Conservation (phyloP, 768 basidiomycete species). For the Amanita fuliginea region DNA sequence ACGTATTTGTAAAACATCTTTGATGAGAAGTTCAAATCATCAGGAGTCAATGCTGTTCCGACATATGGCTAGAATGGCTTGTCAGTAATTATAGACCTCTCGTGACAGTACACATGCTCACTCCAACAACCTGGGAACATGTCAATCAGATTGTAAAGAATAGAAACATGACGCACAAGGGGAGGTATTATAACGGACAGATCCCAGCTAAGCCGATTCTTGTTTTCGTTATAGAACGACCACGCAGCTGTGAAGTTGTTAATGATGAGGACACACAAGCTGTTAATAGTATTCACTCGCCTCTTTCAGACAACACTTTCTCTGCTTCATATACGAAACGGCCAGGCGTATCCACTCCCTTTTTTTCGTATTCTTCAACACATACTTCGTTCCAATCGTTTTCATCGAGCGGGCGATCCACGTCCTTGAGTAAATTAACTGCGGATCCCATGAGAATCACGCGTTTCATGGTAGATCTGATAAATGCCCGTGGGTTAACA, state of each 20-base stretch:
- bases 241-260: constrained; percentile 24
- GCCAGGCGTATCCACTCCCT: constrained; percentile 30
- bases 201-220: constrained; percentile 30
- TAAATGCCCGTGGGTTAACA: neutral
- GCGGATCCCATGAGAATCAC: constrained; percentile 57
- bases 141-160: neutral
- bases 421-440: constrained; percentile 12
- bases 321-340: constrained; percentile 42
- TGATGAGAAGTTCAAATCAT: constrained; percentile 29
- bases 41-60: constrained; percentile 23
- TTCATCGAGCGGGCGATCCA: constrained; percentile 27
- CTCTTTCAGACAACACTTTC: constrained; percentile 59
- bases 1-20: constrained; percentile 17
- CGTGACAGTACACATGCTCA: neutral
- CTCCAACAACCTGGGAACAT: constrained; percentile 18
- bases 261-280: neutral
- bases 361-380: constrained; percentile 31
- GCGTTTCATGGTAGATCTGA: constrained; percentile 37
- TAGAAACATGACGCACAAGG: constrained; percentile 20
- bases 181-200: constrained; percentile 44
- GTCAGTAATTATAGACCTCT: neutral
- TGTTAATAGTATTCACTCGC: constrained; percentile 13
- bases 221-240: constrained; percentile 23
- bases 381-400: constrained; percentile 51
- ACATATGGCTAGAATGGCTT: constrained; percentile 19